phyloP scores from a whole-genome alignment of 306 rosid genomes.

The Pyrus betulifolia region DNA sequence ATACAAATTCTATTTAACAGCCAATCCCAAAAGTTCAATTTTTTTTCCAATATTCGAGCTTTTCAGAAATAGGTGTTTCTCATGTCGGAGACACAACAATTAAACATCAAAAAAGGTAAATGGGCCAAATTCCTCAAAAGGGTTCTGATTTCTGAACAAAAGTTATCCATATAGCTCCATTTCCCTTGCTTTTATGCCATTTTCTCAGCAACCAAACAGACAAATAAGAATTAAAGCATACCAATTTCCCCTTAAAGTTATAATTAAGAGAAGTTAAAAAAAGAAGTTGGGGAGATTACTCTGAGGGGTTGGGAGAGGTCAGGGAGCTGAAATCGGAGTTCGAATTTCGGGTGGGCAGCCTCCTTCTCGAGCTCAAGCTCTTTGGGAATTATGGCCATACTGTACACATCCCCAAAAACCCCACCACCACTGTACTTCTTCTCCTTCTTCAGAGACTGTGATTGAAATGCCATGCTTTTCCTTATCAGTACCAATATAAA shows the following conservation, averaged over 20 bases:
- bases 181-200: not conserved
- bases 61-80: not conserved
- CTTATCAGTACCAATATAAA: conserved; percentile 15
- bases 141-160: not conserved
- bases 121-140: not conserved
- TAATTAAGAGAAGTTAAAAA: not conserved
- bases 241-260: not conserved
- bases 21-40: not conserved
- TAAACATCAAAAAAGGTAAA: not conserved
- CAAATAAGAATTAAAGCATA: not conserved
- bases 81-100: not conserved
- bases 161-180: not conserved
- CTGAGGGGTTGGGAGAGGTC: conserved; percentile 30
- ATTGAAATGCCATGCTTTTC: conserved; percentile 43
- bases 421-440: conserved; percentile 41
- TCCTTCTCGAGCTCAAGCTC: conserved; percentile 33
- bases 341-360: conserved; percentile 10
- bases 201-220: conserved; percentile 9
- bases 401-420: conserved; percentile 47
- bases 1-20: not conserved
- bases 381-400: conserved; percentile 37
- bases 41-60: not conserved
- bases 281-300: conserved; percentile 18
- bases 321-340: conserved; percentile 50
- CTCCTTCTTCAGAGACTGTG: conserved; percentile 38